These are phyloP conservation scores for Astrothelium macrocarpum DNA, from an alignment of 495 filamentous ascomycete genomes.

Conservation along the genomic window DNA sequence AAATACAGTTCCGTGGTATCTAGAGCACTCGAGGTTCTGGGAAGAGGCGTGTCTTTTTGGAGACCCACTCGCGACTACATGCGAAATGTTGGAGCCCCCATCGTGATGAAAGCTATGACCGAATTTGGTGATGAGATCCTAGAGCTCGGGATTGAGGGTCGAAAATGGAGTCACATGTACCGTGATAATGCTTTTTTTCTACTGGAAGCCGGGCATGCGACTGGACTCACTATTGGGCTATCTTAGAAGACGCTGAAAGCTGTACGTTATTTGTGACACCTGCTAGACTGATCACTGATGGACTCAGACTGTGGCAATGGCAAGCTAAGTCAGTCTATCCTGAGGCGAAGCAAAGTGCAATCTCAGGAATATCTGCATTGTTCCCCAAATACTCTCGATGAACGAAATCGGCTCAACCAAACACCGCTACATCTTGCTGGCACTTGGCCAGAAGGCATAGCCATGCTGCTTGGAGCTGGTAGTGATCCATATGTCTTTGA, in stretches of 20 bases:
- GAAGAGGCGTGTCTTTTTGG: not conserved
- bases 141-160: not conserved
- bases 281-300: not conserved
- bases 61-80: not conserved
- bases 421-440: not conserved
- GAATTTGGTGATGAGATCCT: not conserved
- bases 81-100: not conserved
- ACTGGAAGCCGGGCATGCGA: not conserved
- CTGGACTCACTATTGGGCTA: not conserved
- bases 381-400: not conserved
- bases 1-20: not conserved
- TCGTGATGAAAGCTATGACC: not conserved
- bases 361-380: not conserved
- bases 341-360: not conserved
- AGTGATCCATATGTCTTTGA: slow-evolving; percentile 3
- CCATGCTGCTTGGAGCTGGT: not conserved
- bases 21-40: not conserved
- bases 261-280: not conserved
- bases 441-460: not conserved
- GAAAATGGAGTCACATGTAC: not conserved
- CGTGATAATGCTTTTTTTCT: not conserved
- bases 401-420: not conserved
- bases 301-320: not conserved
- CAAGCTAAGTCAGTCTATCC: not conserved
- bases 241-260: not conserved